phyloP scores from a whole-genome alignment of 495 filamentous ascomycete species.

The Daldinia vernicosa region DNA sequence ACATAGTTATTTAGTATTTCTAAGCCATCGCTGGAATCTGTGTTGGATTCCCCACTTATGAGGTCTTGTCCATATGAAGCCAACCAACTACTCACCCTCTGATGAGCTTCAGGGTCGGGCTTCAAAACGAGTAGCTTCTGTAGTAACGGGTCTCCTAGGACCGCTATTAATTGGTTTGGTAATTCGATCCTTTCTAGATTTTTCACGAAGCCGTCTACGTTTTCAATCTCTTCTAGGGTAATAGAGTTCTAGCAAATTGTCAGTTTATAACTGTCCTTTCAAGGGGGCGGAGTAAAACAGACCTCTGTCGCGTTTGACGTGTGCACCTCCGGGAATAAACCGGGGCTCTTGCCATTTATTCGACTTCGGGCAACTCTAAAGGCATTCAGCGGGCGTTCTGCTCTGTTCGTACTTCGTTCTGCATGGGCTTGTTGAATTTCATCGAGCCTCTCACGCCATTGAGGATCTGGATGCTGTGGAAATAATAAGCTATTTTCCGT shows the following conservation, averaged over 20 bases:
- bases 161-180: slow-evolving; percentile 82
- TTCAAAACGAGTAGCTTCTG: slow-evolving; percentile 77
- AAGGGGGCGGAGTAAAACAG: slow-evolving; percentile 14
- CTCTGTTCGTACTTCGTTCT: slow-evolving; percentile 51
- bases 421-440: slow-evolving; percentile 69
- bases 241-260: slow-evolving; percentile 60
- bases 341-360: slow-evolving; percentile 50
- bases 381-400: slow-evolving; percentile 51
- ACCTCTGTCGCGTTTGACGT: slow-evolving; percentile 77
- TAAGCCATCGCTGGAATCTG: slow-evolving; percentile 64
- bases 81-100: slow-evolving; percentile 74
- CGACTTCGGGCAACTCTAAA: slow-evolving; percentile 64
- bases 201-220: slow-evolving; percentile 73
- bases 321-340: slow-evolving; percentile 72
- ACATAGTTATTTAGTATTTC: slow-evolving; percentile 67
- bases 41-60: slow-evolving; percentile 60
- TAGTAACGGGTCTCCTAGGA: slow-evolving; percentile 76
- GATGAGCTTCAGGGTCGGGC: slow-evolving; percentile 63
- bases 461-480: slow-evolving; percentile 72
- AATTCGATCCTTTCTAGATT: slow-evolving; percentile 82
- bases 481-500: slow-evolving; percentile 10
- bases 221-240: slow-evolving; percentile 82
- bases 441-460: slow-evolving; percentile 77
- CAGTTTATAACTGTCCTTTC: slow-evolving; percentile 14
- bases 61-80: slow-evolving; percentile 67